Evolutionary conservation across 495 filamentous ascomycete species (phyloP), one percentile per base, ranked within the genome.

Genomic region (Aspergillus incahuasiensis): DNA sequence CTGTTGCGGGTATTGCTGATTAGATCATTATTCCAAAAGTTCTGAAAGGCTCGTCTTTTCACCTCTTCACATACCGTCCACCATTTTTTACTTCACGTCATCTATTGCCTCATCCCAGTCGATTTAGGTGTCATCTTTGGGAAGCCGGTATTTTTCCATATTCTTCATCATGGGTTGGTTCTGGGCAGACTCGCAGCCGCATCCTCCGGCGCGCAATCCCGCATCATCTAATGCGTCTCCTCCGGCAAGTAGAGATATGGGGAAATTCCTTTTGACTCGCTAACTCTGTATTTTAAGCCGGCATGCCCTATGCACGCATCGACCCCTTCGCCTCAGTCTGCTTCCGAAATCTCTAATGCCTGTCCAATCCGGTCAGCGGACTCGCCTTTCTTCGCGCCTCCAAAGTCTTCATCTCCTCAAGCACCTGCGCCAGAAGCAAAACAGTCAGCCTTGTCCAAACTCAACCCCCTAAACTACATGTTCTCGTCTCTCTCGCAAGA

Each of bases 391-490:
- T 73, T 63, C 52, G 62, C 57, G 16, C 57, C 71, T 6, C 63
- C 69, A 30, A 68, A 73, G 56, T 61, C 66, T 34, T 43, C 60
- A 54, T 53, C 45, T 53, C 22, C 56, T 44, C 60, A 63, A 47
- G 51, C 57, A 46, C 63, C 68, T 57, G 25, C 41, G 16, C 65
- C 58, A 41, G 61, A 57, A 38, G 66, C 63, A 43, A 68, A 65
- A 21, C 48, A 50, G 32, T 80, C 82, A 30, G 74, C 80, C 0
- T 57, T 89, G 21, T 89, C 89, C 0, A 89, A 84, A 64, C 74
- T 96, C 48, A 97, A 97, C 64, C 92, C 92, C 0, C 73, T 99
- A 19, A 97, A 99, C 74, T 95, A 94, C 74, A 97, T 99, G 95
- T 95, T 94, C 63, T 74, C 82, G 5, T 82, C 83, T 43, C 79